A percentile compares a stretch with the other conserved stretches of the same genome.
These are phyloP conservation scores for Osmanthus fragrans DNA, from an alignment of 257 asterid genomes.

Conservation along the genomic window DNA sequence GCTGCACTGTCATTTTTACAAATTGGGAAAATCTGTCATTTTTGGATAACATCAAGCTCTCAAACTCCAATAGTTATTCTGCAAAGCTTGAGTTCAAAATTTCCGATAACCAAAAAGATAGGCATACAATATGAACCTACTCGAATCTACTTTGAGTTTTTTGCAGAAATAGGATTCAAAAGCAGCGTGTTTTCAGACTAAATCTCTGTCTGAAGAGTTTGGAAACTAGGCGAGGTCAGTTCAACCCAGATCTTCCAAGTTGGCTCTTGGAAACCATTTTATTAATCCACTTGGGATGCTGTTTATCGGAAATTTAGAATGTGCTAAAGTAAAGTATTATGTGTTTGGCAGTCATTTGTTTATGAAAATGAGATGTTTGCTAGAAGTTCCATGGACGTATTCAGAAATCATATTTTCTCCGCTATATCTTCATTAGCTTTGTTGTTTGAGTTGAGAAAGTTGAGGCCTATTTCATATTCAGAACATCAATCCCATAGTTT, in stretches of 20 bases:
- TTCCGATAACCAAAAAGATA: background rate
- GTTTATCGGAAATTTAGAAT: background rate
- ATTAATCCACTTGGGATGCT: slow-evolving; percentile 7
- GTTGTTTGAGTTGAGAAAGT: background rate
- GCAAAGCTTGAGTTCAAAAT: background rate
- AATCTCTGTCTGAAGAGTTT: slow-evolving; percentile 8
- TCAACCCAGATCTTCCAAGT: slow-evolving; percentile 2
- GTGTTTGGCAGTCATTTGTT: background rate
- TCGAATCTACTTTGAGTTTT: background rate
- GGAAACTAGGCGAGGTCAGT: background rate
- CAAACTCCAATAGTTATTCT: background rate
- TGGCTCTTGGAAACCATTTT: background rate
- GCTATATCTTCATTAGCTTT: background rate
- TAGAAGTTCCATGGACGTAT: background rate
- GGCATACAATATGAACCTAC: slow-evolving; percentile 1
- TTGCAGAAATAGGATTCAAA: background rate
- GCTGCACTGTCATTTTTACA: background rate
- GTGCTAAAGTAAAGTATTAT: background rate
- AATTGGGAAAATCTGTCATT: background rate
- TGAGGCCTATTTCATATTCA: background rate
- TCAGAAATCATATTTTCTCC: background rate
- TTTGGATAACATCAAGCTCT: background rate
- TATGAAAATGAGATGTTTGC: background rate
- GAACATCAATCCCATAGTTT: background rate
- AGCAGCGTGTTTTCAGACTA: background rate